Base-by-base conservation (phyloP, 495 filamentous ascomycete species). In the Ramalina intermedia region DNA sequence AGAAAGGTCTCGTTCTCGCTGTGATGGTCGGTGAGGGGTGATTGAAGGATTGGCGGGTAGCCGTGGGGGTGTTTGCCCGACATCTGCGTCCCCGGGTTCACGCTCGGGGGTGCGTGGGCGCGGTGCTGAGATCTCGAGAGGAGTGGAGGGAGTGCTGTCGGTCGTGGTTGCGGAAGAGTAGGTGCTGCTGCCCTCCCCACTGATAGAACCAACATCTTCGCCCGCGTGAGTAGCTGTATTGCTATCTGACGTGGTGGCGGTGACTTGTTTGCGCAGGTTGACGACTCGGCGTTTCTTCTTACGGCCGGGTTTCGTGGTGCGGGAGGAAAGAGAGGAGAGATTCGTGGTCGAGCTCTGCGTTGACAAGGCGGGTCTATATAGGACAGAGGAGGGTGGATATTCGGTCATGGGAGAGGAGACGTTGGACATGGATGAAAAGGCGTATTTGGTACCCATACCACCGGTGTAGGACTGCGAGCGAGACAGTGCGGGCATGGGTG, bases 211-310 rank as follows among this genome's bases (percentile, higher is more conserved):
- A 14, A 24, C 1, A 11, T 75, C 72, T 37, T 68, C 66, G 16
- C 66, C 65, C 6, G 50, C 54, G n/a, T 9, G 12, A 7, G 8
- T 13, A 33, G 29, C 5, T 33, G 29, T 13, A 13, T 13, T 33
- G 29, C 27, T 12, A 9, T 33, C 29, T 33, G 29, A 11, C 7
- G 29, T 13, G 12, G 29, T 33, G 29, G 29, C 12, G 8, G 73
- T 63, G 59, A 73, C 79, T 37, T 74, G 72, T 50, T 75, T 77
- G 6, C 89, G 82, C 39, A 98, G 66, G 61, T 96, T 88, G 50
- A 98, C 87, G 26, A 98, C 85, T n/a, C 91, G 77, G 51, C 79
- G 88, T 75, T 94, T 96, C 63, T 87, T 84, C 61, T 82, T 89
- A 27, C 85, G 75, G 24, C 75, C 75, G n/a, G 75, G 65, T 23